A percentile compares a stretch with the other conserved stretches of the same genome.
phyloP scores from a whole-genome alignment of 2,329 filamentous ascomycete genomes.

The Aspergillus nomiae region DNA sequence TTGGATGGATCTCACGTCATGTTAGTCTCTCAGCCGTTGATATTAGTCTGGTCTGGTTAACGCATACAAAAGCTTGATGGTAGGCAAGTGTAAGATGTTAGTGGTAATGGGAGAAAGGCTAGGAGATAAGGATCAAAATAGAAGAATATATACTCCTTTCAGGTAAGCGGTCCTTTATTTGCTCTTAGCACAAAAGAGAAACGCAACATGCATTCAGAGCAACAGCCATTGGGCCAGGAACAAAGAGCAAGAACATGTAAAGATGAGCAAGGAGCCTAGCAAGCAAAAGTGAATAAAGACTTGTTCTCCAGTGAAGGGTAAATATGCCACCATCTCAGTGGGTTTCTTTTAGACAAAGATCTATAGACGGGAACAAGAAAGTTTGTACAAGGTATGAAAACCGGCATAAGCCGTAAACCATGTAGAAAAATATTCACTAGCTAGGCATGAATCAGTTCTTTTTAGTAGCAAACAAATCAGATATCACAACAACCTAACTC shows the following conservation, averaged over 20 bases:
- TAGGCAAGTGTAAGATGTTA: conserved; percentile 9
- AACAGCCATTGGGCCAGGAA: not conserved
- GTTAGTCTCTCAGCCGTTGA: not conserved
- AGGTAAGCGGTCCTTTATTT: not conserved
- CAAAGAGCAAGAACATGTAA: not conserved
- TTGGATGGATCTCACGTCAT: not conserved
- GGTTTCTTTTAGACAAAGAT: not conserved
- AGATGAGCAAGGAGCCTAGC: not conserved
- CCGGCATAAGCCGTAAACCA: not conserved
- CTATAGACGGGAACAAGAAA: not conserved
- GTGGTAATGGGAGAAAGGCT: conserved; percentile 5
- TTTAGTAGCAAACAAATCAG: conserved; percentile 13
- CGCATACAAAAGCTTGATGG: not conserved
- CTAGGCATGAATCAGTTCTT: conserved; percentile 7
- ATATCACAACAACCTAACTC: conserved; percentile 23
- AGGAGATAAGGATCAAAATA: conserved; percentile 8
- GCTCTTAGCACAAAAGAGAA: not conserved
- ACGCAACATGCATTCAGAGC: not conserved
- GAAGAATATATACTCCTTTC: not conserved
- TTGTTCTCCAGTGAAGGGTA: not conserved
- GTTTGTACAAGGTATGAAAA: not conserved
- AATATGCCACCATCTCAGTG: not conserved
- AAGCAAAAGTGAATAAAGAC: not conserved
- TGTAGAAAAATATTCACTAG: conserved; percentile 3
- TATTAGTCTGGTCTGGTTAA: not conserved